Evolutionary conservation across 2,329 filamentous ascomycete genomes (phyloP).

Genomic region (Paecilomyces variotii): DNA sequence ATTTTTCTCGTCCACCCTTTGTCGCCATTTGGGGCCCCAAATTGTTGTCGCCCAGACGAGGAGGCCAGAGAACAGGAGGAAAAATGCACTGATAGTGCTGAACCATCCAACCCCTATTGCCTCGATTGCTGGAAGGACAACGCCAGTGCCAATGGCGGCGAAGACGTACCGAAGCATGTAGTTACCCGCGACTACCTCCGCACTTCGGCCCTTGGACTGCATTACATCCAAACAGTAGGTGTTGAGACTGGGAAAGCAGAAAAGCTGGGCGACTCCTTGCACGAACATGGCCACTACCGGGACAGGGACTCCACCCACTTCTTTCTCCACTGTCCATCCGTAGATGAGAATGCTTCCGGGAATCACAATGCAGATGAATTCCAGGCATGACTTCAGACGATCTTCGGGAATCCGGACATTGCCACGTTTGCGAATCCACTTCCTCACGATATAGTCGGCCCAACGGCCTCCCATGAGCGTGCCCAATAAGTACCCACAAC

Average conservation of each 20-base stretch:
- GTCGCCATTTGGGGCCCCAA: slow-evolving; percentile 47
- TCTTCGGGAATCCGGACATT: slow-evolving; percentile 61
- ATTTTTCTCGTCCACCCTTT: slow-evolving; percentile 39
- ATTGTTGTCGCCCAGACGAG: slow-evolving; percentile 42
- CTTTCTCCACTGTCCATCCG: slow-evolving; percentile 55
- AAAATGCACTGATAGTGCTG: slow-evolving; percentile 57
- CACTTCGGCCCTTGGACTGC: slow-evolving; percentile 50
- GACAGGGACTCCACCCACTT: slow-evolving; percentile 46
- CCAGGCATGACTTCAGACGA: slow-evolving; percentile 52
- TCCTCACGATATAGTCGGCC: slow-evolving; percentile 59
- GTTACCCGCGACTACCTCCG: slow-evolving; percentile 72
- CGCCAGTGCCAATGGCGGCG: slow-evolving; percentile 61
- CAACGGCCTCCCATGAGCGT: slow-evolving; percentile 65
- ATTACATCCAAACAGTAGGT: slow-evolving; percentile 80
- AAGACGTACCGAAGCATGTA: slow-evolving; percentile 72
- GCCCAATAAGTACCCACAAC: slow-evolving; percentile 60
- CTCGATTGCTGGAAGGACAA: slow-evolving; percentile 66
- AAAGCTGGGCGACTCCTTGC: slow-evolving; percentile 65
- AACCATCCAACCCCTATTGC: slow-evolving; percentile 75
- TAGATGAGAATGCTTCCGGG: slow-evolving; percentile 61
- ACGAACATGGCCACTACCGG: slow-evolving; percentile 67
- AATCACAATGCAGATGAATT: slow-evolving; percentile 50
- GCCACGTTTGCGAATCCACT: slow-evolving; percentile 51
- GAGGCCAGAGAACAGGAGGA: slow-evolving; percentile 43
- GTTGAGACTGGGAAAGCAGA: slow-evolving; percentile 68